Evolutionary conservation across 805 yeast species (phyloP).

Genomic region (Suhomyces canberraensis): DNA sequence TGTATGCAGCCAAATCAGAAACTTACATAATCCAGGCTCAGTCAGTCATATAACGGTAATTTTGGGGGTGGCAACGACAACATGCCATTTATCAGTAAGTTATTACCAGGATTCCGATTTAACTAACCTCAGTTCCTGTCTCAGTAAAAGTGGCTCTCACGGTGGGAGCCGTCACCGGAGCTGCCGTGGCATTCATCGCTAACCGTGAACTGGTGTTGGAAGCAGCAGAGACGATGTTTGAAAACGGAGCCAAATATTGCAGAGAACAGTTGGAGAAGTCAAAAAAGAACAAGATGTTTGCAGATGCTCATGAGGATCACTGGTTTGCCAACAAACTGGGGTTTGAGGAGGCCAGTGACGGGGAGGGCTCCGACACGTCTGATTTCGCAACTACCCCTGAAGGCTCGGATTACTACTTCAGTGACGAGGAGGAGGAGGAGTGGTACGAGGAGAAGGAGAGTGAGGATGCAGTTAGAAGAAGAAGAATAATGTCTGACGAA

Average conservation of each 20-base stretch:
- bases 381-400: constrained; percentile 16
- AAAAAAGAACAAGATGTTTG: constrained; percentile 17
- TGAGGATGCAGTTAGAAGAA: not conserved
- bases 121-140: constrained; percentile 34
- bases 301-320: constrained; percentile 18
- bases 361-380: constrained; percentile 4
- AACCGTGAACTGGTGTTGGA: constrained; percentile 29
- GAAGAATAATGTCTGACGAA: not conserved
- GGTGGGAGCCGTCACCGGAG: constrained; percentile 33
- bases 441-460: not conserved
- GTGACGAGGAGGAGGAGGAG: constrained; percentile 6
- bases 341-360: constrained; percentile 11
- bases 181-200: constrained; percentile 27
- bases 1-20: too few species aligned
- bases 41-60: too few species aligned
- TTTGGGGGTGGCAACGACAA: not conserved
- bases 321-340: constrained; percentile 9
- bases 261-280: constrained; percentile 13
- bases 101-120: too few species aligned
- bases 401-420: constrained; percentile 10
- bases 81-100: constrained; percentile 13
- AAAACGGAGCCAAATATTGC: constrained; percentile 30
- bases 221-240: constrained; percentile 25
- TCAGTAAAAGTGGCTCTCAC: constrained; percentile 32
- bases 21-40: too few species aligned